A percentile compares a stretch with the other conserved stretches of the same genome.
These are phyloP conservation scores for Clarireedia sp. DNA, from an alignment of 2,329 filamentous ascomycete genomes.

Conservation along the genomic window DNA sequence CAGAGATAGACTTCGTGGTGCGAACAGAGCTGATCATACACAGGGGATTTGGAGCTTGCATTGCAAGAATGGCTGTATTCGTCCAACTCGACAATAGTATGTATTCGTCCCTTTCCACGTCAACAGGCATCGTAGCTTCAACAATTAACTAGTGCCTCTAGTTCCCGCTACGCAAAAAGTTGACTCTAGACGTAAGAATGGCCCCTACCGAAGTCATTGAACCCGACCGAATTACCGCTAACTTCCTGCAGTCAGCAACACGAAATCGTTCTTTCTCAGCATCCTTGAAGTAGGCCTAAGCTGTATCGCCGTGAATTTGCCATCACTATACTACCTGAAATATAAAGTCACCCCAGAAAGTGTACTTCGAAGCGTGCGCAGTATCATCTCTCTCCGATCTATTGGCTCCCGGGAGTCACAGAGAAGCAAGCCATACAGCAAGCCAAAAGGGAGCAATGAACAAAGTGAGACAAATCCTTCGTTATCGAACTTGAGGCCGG, in stretches of 20 bases:
- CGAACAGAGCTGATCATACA: neutral
- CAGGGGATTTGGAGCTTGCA: neutral
- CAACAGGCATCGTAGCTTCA: neutral
- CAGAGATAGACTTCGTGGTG: neutral
- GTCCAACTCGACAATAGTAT: neutral
- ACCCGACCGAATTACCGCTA: no score
- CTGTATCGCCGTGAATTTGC: constrained; percentile 6
- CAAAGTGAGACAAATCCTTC: neutral
- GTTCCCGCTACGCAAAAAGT: neutral
- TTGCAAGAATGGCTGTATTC: neutral
- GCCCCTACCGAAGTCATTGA: neutral
- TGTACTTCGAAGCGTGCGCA: neutral
- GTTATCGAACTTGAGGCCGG: neutral
- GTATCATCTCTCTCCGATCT: constrained; percentile 1
- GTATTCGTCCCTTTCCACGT: neutral
- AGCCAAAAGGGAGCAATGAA: neutral
- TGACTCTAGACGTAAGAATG: neutral
- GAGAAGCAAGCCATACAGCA: neutral
- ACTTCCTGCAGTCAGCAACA: neutral
- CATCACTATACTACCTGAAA: neutral
- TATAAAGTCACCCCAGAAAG: constrained; percentile 1
- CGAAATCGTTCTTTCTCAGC: neutral
- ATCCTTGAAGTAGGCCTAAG: neutral
- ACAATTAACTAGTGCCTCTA: neutral
- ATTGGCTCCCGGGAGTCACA: neutral